Evolutionary conservation across 306 rosid species (phyloP).

Genomic region (Crotalaria pallida): DNA sequence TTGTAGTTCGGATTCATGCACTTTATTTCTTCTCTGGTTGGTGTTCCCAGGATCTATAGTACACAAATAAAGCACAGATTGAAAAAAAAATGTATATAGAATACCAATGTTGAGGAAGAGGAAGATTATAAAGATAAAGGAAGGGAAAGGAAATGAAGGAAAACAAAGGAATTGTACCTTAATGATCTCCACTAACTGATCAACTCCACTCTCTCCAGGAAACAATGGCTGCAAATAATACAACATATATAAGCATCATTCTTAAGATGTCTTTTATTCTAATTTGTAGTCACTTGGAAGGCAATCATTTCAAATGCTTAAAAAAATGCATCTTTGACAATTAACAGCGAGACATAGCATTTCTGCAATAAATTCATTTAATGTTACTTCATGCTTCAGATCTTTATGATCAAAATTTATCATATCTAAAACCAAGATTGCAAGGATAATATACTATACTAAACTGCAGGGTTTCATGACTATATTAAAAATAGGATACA

Average conservation of each 20-base stretch:
- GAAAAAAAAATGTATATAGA: not conserved
- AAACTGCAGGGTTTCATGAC: not conserved
- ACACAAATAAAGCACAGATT: slow-evolving; percentile 7
- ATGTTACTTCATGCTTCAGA: not conserved
- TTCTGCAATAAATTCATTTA: not conserved
- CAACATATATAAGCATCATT: slow-evolving; percentile 20
- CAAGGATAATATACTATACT: not conserved
- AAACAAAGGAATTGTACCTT: slow-evolving; percentile 46
- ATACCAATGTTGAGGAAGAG: slow-evolving; percentile 17
- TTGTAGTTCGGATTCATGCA: slow-evolving; percentile 95
- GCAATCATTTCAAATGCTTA: not conserved
- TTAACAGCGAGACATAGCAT: not conserved
- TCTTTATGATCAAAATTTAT: not conserved
- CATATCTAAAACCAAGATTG: not conserved
- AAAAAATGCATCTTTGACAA: not conserved
- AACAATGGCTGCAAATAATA: slow-evolving; percentile 75
- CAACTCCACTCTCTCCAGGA: slow-evolving; percentile 98
- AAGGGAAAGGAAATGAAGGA: not conserved
- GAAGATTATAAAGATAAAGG: not conserved
- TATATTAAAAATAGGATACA: not conserved
- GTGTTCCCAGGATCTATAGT: slow-evolving; percentile 71
- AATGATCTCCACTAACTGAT: slow-evolving; percentile 94
- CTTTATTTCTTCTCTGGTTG: slow-evolving; percentile 90
- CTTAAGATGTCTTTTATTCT: not conserved
- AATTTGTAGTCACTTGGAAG: not conserved